phyloP scores from a whole-genome alignment of 352 stramenopile species.

The Phytophthora pistaciae region DNA sequence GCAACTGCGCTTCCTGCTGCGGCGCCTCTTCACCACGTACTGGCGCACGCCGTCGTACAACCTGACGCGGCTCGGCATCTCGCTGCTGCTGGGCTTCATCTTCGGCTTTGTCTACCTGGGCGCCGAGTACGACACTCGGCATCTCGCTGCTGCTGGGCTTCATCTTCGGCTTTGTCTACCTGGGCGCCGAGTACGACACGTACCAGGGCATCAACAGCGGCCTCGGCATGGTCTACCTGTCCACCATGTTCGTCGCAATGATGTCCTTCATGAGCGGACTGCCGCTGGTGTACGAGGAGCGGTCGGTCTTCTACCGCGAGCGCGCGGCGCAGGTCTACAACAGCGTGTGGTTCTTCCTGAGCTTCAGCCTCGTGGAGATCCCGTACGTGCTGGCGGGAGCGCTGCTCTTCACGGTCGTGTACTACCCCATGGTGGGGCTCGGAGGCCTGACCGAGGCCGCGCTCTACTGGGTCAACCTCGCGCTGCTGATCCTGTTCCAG shows the following conservation, averaged over 20 bases:
- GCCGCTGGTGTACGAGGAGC: not conserved
- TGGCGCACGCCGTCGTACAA: constrained; percentile 89
- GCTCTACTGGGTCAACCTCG: constrained; percentile 37
- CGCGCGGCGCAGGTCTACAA: constrained; percentile 6
- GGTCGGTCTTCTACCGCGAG: not conserved
- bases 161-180: constrained; percentile 39
- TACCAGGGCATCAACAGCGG: constrained; percentile 27
- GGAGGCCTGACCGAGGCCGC: constrained; percentile 29
- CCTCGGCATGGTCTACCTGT: constrained; percentile 31
- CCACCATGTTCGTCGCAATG: not conserved
- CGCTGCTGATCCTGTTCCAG: constrained; percentile 37
- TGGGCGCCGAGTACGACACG: constrained; percentile 24
- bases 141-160: constrained; percentile 6
- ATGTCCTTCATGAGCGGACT: constrained; percentile 1
- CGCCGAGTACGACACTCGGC: constrained; percentile 10
- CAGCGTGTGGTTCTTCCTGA: constrained; percentile 8
- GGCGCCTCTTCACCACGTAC: constrained; percentile 43
- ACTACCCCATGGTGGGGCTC: constrained; percentile 49
- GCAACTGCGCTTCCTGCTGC: constrained; percentile 3
- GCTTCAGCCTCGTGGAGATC: constrained; percentile 5
- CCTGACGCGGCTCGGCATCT: constrained; percentile 43
- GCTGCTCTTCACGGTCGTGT: constrained; percentile 2
- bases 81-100: constrained; percentile 14
- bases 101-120: constrained; percentile 40
- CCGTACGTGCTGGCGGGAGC: constrained; percentile 2